phyloP scores from a whole-genome alignment of 1,284 basidiomycete genomes.

The Gastroboletus turbinatus region DNA sequence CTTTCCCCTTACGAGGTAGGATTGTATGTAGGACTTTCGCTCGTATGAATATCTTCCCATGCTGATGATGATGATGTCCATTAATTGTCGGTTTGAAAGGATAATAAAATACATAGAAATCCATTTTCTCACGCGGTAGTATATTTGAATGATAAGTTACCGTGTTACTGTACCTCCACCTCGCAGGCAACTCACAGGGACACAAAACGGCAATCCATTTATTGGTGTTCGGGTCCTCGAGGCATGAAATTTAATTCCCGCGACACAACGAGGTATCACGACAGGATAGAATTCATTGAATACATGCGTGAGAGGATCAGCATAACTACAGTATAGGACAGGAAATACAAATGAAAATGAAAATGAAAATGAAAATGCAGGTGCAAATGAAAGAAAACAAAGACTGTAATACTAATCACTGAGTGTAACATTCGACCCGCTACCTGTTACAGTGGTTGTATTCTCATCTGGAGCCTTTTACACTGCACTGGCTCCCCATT shows the following conservation, averaged over 20 bases:
- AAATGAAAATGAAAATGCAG: no score
- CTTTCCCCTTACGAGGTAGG: no score
- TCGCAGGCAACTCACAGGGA: not conserved
- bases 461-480: not conserved
- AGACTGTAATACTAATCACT: not conserved
- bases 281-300: not conserved
- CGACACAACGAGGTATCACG: not conserved
- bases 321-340: not conserved
- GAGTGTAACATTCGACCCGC: not conserved
- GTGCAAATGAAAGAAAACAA: not conserved
- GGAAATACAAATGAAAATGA: not conserved
- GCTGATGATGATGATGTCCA: no score
- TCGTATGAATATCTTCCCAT: no score
- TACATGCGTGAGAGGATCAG: not conserved
- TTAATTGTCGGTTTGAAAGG: no score
- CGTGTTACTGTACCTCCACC: not conserved
- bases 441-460: not conserved
- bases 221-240: not conserved
- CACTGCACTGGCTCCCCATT: not conserved
- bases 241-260: not conserved
- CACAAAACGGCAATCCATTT: not conserved
- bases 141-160: no score
- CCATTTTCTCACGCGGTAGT: no score
- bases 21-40: no score
- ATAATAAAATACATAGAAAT: no score